Evolutionary conservation across 768 basidiomycete genomes (phyloP).

Genomic region (Leccinum barrowsii): DNA sequence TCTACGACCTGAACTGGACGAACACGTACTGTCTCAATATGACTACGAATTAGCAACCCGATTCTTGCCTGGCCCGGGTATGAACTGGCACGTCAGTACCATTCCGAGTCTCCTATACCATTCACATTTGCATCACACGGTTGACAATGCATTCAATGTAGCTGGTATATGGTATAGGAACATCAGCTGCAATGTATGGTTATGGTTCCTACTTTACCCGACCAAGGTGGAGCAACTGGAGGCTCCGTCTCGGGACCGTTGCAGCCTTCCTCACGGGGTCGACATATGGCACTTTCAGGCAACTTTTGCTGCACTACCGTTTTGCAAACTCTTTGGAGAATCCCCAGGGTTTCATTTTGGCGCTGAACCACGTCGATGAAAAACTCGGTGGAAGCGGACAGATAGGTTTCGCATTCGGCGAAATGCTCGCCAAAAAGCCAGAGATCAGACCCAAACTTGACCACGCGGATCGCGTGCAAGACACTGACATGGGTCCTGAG

Average conservation of each 20-base stretch:
- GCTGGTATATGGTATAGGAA: slow-evolving; percentile 21
- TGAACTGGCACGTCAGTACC: slow-evolving; percentile 41
- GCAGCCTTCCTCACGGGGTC: slow-evolving; percentile 28
- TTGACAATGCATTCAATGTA: slow-evolving; percentile 8
- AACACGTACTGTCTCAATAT: slow-evolving; percentile 28
- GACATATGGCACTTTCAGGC: slow-evolving; percentile 33
- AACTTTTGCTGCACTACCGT: slow-evolving; percentile 26
- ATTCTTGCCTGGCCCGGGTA: slow-evolving; percentile 51
- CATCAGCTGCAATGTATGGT: slow-evolving; percentile 23
- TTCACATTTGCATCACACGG: not conserved
- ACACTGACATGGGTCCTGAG: slow-evolving; percentile 9
- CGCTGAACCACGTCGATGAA: slow-evolving; percentile 30
- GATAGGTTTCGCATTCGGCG: slow-evolving; percentile 22
- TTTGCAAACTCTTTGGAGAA: slow-evolving; percentile 31
- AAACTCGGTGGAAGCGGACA: slow-evolving; percentile 31
- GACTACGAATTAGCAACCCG: slow-evolving; percentile 55
- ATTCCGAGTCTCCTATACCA: slow-evolving; percentile 3
- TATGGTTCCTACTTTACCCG: slow-evolving; percentile 26
- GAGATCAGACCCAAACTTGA: slow-evolving; percentile 8
- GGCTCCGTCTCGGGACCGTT: slow-evolving; percentile 22
- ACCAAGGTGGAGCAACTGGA: slow-evolving; percentile 27
- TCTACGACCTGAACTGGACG: slow-evolving; percentile 30
- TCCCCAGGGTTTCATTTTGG: slow-evolving; percentile 28
- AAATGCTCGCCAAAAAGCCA: slow-evolving; percentile 20
- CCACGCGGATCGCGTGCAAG: slow-evolving; percentile 1